Conservation (phyloP, 2,329 filamentous ascomycete species). For the Sporothrix brasiliensis region DNA sequence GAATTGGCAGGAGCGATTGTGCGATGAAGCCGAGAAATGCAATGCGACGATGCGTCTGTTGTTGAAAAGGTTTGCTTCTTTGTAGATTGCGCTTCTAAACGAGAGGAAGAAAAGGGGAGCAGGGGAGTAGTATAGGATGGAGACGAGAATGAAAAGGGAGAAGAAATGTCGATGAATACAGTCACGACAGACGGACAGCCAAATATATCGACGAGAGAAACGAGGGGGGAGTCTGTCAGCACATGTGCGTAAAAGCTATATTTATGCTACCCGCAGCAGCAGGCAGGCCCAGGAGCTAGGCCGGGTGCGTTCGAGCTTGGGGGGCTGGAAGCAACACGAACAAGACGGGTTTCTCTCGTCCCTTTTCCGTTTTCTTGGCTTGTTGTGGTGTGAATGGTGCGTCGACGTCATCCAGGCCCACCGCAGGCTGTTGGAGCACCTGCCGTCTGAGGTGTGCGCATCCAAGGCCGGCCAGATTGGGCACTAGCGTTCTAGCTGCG, state of each 20-base stretch:
- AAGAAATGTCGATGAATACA: slow-evolving; percentile 23
- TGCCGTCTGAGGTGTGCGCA: slow-evolving; percentile 15
- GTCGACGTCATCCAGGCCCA: slow-evolving; percentile 28
- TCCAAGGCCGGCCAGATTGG: slow-evolving; percentile 27
- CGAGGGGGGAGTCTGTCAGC: slow-evolving; percentile 28
- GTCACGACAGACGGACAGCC: neutral
- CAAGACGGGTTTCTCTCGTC: neutral
- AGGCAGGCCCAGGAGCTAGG: slow-evolving; percentile 11
- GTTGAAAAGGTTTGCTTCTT: neutral
- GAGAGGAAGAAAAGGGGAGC: neutral
- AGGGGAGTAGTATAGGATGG: neutral
- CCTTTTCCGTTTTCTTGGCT: slow-evolving; percentile 10
- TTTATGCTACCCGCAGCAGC: slow-evolving; percentile 11
- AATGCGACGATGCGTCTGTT: slow-evolving; percentile 10
- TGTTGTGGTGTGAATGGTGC: slow-evolving; percentile 22
- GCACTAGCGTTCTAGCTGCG: slow-evolving; percentile 28
- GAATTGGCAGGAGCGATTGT: slow-evolving; percentile 5
- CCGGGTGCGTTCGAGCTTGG: slow-evolving; percentile 25
- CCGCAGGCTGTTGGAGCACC: neutral
- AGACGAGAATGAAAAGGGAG: neutral
- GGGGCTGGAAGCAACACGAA: neutral
- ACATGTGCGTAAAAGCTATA: slow-evolving; percentile 28
- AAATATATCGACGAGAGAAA: slow-evolving; percentile 12
- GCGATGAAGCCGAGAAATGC: neutral
- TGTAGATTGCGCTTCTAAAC: neutral